Conservation (phyloP, 2,329 filamentous ascomycete genomes). For the Achaetomium macrosporum region DNA sequence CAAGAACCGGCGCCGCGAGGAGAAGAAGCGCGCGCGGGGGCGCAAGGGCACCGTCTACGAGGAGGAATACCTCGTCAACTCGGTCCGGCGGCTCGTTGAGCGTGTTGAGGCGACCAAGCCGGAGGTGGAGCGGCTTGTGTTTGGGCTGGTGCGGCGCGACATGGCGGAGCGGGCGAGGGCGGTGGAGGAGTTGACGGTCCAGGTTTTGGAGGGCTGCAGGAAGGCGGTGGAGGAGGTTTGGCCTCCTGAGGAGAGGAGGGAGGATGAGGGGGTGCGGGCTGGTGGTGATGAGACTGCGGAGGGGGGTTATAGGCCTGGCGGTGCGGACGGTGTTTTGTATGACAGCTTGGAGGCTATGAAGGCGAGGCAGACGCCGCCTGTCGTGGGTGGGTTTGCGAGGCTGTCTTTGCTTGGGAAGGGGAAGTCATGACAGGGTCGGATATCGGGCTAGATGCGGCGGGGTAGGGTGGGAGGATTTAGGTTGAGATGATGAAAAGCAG, state of each 20-base stretch:
- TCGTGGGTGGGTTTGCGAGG: conserved; percentile 44
- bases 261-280: conserved; percentile 21
- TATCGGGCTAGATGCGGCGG: background rate
- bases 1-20: conserved; percentile 83
- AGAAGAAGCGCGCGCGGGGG: conserved; percentile 88
- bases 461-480: background rate
- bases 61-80: conserved; percentile 92
- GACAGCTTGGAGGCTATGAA: conserved; percentile 44
- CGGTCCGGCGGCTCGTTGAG: conserved; percentile 75
- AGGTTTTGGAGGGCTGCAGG: conserved; percentile 66
- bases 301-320: conserved; percentile 34
- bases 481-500: background rate
- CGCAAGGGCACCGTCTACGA: conserved; percentile 98
- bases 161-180: conserved; percentile 86
- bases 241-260: conserved; percentile 21
- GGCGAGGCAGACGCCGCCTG: conserved; percentile 43
- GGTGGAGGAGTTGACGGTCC: conserved; percentile 65
- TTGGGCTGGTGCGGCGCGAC: conserved; percentile 67
- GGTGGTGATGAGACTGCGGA: too few species aligned
- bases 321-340: conserved; percentile 47
- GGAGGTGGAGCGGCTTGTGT: conserved; percentile 69
- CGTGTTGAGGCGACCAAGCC: conserved; percentile 66
- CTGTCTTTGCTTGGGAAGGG: conserved; percentile 39
- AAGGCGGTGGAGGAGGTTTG: conserved; percentile 65
- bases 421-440: background rate